Base-by-base conservation (phyloP, 257 asterid genomes). In the Solanum lycopersicoides region DNA sequence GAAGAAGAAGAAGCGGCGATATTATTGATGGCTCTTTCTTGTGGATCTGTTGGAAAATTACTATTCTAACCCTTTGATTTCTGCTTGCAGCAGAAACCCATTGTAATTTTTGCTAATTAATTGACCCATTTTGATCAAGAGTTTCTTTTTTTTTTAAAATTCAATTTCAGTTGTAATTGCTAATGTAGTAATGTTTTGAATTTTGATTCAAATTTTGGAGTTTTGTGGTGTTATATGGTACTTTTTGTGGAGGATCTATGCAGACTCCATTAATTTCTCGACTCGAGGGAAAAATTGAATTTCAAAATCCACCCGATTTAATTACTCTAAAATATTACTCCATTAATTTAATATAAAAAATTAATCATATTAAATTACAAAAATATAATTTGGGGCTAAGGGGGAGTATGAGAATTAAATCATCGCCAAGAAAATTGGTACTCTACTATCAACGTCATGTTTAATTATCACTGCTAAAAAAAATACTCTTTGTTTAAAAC, bases 1-100 rank as follows among this genome's bases (percentile, higher is more conserved):
- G 99, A 96, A 87, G 98, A 97, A 76, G 99, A 97, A 60, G 92
- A 90, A 66, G 99, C 99, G 76, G 99, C 99, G 32, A 44, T 95
- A 10, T 90, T 95, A 21, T 89, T 97, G 92, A 94, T 95, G 99
- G 96, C 98, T 32, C 91, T 97, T 12, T 94, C 98, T 10, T 93
- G 94, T 66, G 98, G 97, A 90, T 94, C 97, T 86, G 94, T 93
- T 68, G 92, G 88, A 4, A 76, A 76, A 76, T 41, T 76, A 76
- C 83, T 76, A 76, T n/a, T 13, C 35, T 76, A 76, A 76, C 35
- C 53, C 53, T 14, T 11, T 23, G 20, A 7, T 56, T 56, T 10
- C 10, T 7, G 18, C 4, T 56, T 56, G 65, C n/a, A 15, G 6
- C 6, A 28, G 7, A 25, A 66, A 15, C 13, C 30, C 47, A n/a